These are phyloP conservation scores for Crinitomyces ghanaensis DNA, from an alignment of 805 yeast genomes.

Conservation along the genomic window DNA sequence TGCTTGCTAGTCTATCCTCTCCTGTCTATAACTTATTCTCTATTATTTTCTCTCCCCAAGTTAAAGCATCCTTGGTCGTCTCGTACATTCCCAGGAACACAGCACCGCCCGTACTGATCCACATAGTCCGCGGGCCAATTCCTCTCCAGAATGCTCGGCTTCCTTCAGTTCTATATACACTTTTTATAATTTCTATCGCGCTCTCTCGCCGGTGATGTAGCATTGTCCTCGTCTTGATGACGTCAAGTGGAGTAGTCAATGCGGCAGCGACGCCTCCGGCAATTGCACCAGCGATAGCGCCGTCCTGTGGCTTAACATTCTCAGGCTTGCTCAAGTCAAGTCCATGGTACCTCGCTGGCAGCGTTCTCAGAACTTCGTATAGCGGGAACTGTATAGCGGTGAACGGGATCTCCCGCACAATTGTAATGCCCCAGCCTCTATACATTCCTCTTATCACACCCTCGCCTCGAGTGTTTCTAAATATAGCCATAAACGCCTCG, in stretches of 20 bases:
- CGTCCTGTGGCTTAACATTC: conserved; percentile 51
- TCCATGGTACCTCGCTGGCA: conserved; percentile 35
- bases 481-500: conserved; percentile 52
- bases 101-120: conserved; percentile 99
- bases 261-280: conserved; percentile 97
- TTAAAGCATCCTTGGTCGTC: conserved; percentile 23
- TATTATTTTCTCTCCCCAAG: neutral
- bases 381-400: conserved; percentile 93
- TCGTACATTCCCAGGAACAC: conserved; percentile 94
- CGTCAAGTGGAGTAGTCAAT: conserved; percentile 86
- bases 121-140: conserved; percentile 88
- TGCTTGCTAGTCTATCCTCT: neutral
- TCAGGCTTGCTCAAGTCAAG: conserved; percentile 27
- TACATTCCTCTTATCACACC: conserved; percentile 71
- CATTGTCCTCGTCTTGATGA: conserved; percentile 90
- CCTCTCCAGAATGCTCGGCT: conserved; percentile 63
- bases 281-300: conserved; percentile 82
- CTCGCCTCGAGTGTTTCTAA: conserved; percentile 60
- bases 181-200: conserved; percentile 35
- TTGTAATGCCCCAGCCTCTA: conserved; percentile 88
- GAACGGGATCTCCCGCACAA: conserved; percentile 92
- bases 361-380: conserved; percentile 65
- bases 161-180: conserved; percentile 64
- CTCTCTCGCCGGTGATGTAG: conserved; percentile 42
- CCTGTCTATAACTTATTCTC: neutral